A percentile compares a stretch with the other conserved stretches of the same genome.
These are phyloP conservation scores for Talaromyces ruber DNA, from an alignment of 495 filamentous ascomycete genomes.

Conservation along the genomic window DNA sequence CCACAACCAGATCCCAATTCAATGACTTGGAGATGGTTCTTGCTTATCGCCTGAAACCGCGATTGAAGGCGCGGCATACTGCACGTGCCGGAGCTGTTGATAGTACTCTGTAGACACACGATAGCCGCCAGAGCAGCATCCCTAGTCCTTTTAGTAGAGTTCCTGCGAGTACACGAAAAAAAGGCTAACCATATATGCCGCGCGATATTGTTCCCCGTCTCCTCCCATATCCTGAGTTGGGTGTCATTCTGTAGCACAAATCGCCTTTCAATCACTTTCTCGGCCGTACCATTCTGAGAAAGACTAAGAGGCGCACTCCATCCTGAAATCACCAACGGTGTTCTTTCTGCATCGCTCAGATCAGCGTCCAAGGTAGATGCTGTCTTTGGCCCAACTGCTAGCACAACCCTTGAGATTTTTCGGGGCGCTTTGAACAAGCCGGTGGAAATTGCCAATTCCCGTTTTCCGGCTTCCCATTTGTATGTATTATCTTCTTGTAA, in stretches of 20 bases:
- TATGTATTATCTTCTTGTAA: slow-evolving; percentile 35
- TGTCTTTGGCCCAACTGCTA: slow-evolving; percentile 16
- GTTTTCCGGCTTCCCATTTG: slow-evolving; percentile 46
- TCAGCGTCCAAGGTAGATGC: slow-evolving; percentile 10
- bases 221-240: slow-evolving; percentile 60
- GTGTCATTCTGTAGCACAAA: slow-evolving; percentile 24
- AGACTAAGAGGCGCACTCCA: slow-evolving; percentile 45
- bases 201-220: slow-evolving; percentile 91
- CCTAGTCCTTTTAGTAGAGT: slow-evolving; percentile 27
- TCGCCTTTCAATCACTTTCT: slow-evolving; percentile 45
- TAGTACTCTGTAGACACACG: slow-evolving; percentile 26
- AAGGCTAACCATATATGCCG: slow-evolving; percentile 77
- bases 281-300: slow-evolving; percentile 24
- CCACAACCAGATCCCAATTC: slow-evolving; percentile 85
- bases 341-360: slow-evolving; percentile 12
- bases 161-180: neutral
- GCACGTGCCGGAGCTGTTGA: slow-evolving; percentile 7
- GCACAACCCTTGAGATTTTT: slow-evolving; percentile 18
- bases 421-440: slow-evolving; percentile 22
- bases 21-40: slow-evolving; percentile 43
- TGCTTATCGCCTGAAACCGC: slow-evolving; percentile 17
- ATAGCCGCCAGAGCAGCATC: slow-evolving; percentile 59
- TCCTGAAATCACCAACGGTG: slow-evolving; percentile 44
- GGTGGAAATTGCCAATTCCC: slow-evolving; percentile 34
- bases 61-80: slow-evolving; percentile 17